Conservation (phyloP, 441 rosid species). For the Daphne laureola region DNA sequence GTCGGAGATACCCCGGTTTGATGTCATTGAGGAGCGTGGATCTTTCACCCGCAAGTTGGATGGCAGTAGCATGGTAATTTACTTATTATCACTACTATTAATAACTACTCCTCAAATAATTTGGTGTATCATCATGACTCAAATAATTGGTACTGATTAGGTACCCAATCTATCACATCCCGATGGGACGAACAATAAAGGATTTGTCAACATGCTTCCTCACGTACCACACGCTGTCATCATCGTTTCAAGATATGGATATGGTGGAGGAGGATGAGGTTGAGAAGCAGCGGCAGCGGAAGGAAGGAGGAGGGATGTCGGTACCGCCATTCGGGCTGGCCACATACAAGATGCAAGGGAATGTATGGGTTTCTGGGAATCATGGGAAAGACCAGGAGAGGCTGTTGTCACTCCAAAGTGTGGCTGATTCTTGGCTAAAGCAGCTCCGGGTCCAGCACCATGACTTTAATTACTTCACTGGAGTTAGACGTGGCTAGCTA, state of each 20-base stretch:
- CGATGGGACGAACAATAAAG: slow-evolving; percentile 94
- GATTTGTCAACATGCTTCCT: slow-evolving; percentile 94
- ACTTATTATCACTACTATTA: too few relatives aligned
- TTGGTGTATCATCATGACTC: too few relatives aligned
- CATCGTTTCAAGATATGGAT: slow-evolving; percentile 87
- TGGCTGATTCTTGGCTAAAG: slow-evolving; percentile 98
- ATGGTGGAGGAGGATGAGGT: slow-evolving; percentile 40
- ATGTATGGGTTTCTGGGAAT: slow-evolving; percentile 76
- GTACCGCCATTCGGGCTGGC: slow-evolving; percentile 80
- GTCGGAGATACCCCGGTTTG: slow-evolving; percentile 64
- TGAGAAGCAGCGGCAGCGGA: slow-evolving; percentile 37
- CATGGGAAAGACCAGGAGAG: slow-evolving; percentile 74
- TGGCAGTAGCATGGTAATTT: slow-evolving; percentile 86
- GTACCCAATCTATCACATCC: slow-evolving; percentile 96
- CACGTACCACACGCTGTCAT: slow-evolving; percentile 89
- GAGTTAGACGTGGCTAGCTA: slow-evolving; percentile 54
- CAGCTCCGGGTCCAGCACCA: slow-evolving; percentile 94
- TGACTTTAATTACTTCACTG: slow-evolving; percentile 84
- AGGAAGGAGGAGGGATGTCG: slow-evolving; percentile 59
- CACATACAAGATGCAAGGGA: slow-evolving; percentile 96
- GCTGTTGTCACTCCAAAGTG: slow-evolving; percentile 65
- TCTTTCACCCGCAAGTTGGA: slow-evolving; percentile 99
- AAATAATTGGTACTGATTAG: too few relatives aligned
- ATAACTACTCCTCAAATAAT: too few relatives aligned
- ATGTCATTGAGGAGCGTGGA: slow-evolving; percentile 87